phyloP scores from a whole-genome alignment of 2,329 filamentous ascomycete species.

The Huntiella abstrusa region DNA sequence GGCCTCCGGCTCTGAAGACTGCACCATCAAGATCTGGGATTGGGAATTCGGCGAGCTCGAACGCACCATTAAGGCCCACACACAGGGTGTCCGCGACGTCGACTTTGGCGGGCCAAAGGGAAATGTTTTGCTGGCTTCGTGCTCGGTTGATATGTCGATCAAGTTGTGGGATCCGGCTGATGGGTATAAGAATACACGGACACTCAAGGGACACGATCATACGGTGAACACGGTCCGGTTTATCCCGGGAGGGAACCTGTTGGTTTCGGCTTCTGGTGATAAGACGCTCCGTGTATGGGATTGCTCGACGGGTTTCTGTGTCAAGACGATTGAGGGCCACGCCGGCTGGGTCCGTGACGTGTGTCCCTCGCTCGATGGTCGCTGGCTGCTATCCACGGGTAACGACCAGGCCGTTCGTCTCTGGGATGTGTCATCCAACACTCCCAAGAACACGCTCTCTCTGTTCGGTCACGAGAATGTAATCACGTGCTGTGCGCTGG shows the following conservation, averaged over 20 bases:
- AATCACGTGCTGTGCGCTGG: constrained; percentile 72
- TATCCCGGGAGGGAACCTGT: constrained; percentile 67
- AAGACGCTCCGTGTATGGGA: constrained; percentile 81
- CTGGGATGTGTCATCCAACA: constrained; percentile 57
- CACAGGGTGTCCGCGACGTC: constrained; percentile 69
- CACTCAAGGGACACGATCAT: constrained; percentile 79
- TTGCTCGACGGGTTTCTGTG: constrained; percentile 76
- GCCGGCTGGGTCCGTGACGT: constrained; percentile 85
- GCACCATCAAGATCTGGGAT: constrained; percentile 92
- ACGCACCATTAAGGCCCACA: constrained; percentile 79
- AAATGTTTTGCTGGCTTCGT: constrained; percentile 50
- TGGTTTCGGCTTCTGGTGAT: constrained; percentile 74
- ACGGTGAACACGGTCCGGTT: constrained; percentile 79
- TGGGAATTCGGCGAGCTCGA: constrained; percentile 88
- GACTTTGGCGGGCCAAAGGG: constrained; percentile 78
- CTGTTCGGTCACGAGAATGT: constrained; percentile 75
- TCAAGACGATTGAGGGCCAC: constrained; percentile 77
- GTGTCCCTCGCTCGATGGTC: constrained; percentile 61
- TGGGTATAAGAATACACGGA: constrained; percentile 89
- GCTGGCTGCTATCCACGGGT: constrained; percentile 64
- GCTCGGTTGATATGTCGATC: constrained; percentile 78
- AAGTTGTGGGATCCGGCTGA: constrained; percentile 87
- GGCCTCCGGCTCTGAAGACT: constrained; percentile 80
- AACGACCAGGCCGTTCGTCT: constrained; percentile 66
- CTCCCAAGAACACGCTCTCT: constrained; percentile 56